Evolutionary conservation across 2,329 filamentous ascomycete species (phyloP).

Genomic region (Cladophialophora exuberans): DNA sequence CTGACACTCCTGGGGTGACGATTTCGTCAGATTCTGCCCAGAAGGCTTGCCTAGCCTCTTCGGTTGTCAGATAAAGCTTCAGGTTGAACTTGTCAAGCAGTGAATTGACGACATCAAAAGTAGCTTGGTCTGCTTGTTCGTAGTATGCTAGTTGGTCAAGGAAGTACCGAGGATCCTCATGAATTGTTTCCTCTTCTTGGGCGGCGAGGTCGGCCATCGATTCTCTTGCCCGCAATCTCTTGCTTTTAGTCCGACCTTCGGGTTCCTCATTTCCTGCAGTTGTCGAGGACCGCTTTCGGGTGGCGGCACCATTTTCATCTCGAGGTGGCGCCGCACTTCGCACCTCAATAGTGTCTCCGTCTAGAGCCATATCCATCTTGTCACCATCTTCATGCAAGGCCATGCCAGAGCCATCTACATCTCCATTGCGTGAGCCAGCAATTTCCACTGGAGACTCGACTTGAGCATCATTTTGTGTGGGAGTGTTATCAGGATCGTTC

Average conservation of each 20-base stretch:
- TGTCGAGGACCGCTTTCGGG: conserved; percentile 63
- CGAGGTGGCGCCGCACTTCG: conserved; percentile 31
- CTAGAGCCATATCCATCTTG: not conserved
- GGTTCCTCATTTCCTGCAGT: conserved; percentile 62
- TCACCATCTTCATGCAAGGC: conserved; percentile 1
- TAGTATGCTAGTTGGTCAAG: conserved; percentile 58
- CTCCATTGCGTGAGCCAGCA: not conserved
- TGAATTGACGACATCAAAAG: conserved; percentile 58
- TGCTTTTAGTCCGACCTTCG: conserved; percentile 61
- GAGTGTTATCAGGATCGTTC: not conserved
- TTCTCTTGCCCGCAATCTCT: conserved; percentile 63
- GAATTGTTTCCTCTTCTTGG: conserved; percentile 51
- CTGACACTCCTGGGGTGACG: not conserved
- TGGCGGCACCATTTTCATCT: conserved; percentile 28
- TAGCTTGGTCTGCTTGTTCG: conserved; percentile 59
- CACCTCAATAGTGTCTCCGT: conserved; percentile 15
- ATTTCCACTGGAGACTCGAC: not conserved
- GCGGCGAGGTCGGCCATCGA: conserved; percentile 53
- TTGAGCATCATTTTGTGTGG: not conserved
- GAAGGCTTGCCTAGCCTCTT: conserved; percentile 41
- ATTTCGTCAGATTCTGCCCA: conserved; percentile 11
- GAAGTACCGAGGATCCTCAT: conserved; percentile 58
- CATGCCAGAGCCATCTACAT: not conserved
- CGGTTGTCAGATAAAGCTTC: conserved; percentile 34
- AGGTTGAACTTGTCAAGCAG: conserved; percentile 58